A percentile compares a stretch with the other conserved stretches of the same genome.
These are phyloP conservation scores for Cordyceps pruinosa DNA, from an alignment of 2,329 filamentous ascomycete genomes.

Conservation along the genomic window DNA sequence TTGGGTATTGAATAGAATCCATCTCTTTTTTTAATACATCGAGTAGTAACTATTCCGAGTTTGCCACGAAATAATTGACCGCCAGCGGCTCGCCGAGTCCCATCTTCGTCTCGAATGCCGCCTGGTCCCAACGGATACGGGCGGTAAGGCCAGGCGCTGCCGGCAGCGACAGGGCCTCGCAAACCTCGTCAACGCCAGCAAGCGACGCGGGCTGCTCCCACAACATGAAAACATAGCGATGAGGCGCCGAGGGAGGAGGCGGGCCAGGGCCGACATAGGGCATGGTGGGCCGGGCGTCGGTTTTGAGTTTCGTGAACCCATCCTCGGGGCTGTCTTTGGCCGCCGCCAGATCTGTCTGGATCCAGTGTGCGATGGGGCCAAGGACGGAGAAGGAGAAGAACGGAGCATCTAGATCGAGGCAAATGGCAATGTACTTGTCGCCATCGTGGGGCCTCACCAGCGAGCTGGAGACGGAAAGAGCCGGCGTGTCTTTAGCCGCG, in stretches of 20 bases:
- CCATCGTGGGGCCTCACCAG: background rate
- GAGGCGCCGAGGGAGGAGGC: constrained; percentile 37
- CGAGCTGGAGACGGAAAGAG: background rate
- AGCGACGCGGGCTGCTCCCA: constrained; percentile 35
- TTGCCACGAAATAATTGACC: constrained; percentile 3
- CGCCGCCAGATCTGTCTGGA: constrained; percentile 26
- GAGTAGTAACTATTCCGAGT: background rate
- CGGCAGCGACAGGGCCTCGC: background rate
- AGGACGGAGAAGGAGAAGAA: constrained; percentile 33
- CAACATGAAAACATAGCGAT: constrained; percentile 43
- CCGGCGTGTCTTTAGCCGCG: background rate
- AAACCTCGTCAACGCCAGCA: background rate
- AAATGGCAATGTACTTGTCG: constrained; percentile 10
- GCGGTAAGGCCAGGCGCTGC: background rate
- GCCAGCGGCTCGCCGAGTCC: background rate
- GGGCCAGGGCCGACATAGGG: constrained; percentile 40
- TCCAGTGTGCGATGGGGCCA: constrained; percentile 41
- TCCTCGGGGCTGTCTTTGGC: background rate
- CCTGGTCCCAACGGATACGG: constrained; percentile 6
- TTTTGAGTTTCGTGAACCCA: constrained; percentile 4
- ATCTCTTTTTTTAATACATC: too few species aligned
- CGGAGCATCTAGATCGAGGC: constrained; percentile 41
- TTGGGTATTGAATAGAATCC: too few species aligned
- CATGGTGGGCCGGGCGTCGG: constrained; percentile 23
- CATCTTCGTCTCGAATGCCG: background rate